Evolutionary conservation across 352 stramenopile genomes (phyloP), one percentile per base, ranked within the genome.

Genomic region (Globisporangium mamillatum): DNA sequence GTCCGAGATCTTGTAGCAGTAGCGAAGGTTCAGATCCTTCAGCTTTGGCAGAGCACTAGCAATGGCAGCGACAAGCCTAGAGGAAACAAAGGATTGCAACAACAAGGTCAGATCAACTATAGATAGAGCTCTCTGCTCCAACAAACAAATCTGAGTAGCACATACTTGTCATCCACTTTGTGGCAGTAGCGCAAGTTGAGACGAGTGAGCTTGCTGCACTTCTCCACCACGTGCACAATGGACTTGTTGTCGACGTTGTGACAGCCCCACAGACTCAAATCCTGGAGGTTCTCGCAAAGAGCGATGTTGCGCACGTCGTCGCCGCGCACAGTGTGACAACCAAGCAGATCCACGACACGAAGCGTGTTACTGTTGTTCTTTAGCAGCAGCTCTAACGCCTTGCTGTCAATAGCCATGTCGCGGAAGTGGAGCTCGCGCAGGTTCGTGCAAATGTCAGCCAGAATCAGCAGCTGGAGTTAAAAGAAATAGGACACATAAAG

Each of bases 1-100:
- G 62, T 96, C 88, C 36, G 88, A 90, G 18, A 96, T 68, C 66
- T 94, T 94, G 83, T 91, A 94, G 77, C 86, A 94, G 72, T 96
- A 96, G 54, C 86, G 86, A 48, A 96, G 46, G 57, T 94, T 93
- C 57, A 96, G 65, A 25, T 91, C 75, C 55, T 81, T 82, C 7
- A 96, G 77, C 50, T 78, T 69, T 9, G 75, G 78, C 38, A 88
- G 38, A 25, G 82, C 24, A 3, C 54, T 22, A 2, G 77, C 85
- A 63, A 96, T 82, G 22, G 75, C 77, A 8, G 79, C 69, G 10
- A 93, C 80, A 8, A 94, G 72, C 25, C 69, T 70, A 24, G 16
- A 50, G 52, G 16, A 56, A 38, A 32, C 1, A 29, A 48, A 1
- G 22, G 9, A 27, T n/a, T 12, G 16, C n/a, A 54, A 34, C 36